Percentiles rank a stretch among this genome's conserved stretches.
Evolutionary conservation across 2,329 filamentous ascomycete species (phyloP).

Genomic region (Aureobasidium sp.): DNA sequence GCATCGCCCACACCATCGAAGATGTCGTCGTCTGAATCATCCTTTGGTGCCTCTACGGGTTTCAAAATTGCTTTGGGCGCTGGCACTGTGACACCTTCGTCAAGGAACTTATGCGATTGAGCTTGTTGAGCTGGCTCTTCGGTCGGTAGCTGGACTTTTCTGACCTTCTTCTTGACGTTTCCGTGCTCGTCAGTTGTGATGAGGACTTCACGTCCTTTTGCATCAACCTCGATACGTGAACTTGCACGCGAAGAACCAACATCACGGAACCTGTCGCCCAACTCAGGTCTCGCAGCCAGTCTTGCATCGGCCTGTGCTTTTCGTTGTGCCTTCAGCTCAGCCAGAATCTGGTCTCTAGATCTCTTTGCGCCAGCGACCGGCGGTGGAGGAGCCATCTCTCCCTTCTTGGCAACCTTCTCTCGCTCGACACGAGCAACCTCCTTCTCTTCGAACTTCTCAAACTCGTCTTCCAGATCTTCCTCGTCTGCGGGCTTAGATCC

Average conservation of each 20-base stretch:
- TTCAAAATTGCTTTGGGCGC: conserved; percentile 37
- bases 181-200: conserved; percentile 52
- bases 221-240: conserved; percentile 29
- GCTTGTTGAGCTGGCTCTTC: conserved; percentile 20
- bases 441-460: conserved; percentile 51
- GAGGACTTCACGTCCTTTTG: conserved; percentile 49
- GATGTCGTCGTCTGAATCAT: conserved; percentile 48
- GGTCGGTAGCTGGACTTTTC: conserved; percentile 37
- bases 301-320: conserved; percentile 37
- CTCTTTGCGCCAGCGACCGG: conserved; percentile 42
- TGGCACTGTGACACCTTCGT: conserved; percentile 25
- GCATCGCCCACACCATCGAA: conserved; percentile 52
- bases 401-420: conserved; percentile 46
- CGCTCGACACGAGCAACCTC: conserved; percentile 61
- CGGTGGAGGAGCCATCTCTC: conserved; percentile 37
- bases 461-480: conserved; percentile 35
- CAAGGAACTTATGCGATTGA: conserved; percentile 24
- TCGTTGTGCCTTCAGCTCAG: conserved; percentile 49
- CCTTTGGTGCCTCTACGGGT: conserved; percentile 18
- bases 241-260: conserved; percentile 27
- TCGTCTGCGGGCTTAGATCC: conserved; percentile 27
- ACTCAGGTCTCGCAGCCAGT: conserved; percentile 37
- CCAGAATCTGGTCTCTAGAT: conserved; percentile 51
- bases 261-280: conserved; percentile 50
- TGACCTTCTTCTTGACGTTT: conserved; percentile 53